phyloP scores from a whole-genome alignment of 2,329 filamentous ascomycete species.

The Stagonosporopsis vannaccii region DNA sequence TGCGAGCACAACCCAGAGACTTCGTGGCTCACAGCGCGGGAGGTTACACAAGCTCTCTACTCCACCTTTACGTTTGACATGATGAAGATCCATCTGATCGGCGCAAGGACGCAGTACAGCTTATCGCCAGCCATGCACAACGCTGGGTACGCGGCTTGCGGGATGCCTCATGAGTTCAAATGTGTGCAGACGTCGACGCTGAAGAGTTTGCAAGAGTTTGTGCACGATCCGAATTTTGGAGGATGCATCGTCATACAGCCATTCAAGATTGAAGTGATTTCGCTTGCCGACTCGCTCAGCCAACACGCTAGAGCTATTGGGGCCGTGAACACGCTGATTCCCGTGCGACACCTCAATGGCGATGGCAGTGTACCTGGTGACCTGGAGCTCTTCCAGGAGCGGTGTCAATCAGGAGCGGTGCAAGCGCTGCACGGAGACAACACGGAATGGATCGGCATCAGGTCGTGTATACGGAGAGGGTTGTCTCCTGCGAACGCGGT shows the following conservation, averaged over 20 bases:
- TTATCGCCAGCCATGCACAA: slow-evolving; percentile 82
- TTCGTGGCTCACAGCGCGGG: slow-evolving; percentile 64
- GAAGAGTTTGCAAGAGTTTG: slow-evolving; percentile 68
- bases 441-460: slow-evolving; percentile 82
- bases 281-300: slow-evolving; percentile 70
- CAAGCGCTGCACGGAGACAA: slow-evolving; percentile 79
- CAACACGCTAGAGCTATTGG: slow-evolving; percentile 77
- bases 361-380: slow-evolving; percentile 66
- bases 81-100: slow-evolving; percentile 76
- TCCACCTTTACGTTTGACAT: slow-evolving; percentile 71
- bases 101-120: slow-evolving; percentile 75
- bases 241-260: slow-evolving; percentile 76
- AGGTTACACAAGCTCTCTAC: slow-evolving; percentile 71
- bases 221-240: slow-evolving; percentile 72
- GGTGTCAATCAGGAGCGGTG: slow-evolving; percentile 71
- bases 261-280: slow-evolving; percentile 76
- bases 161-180: slow-evolving; percentile 73
- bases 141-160: slow-evolving; percentile 69
- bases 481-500: slow-evolving; percentile 73
- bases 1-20: slow-evolving; percentile 48
- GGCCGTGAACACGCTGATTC: slow-evolving; percentile 78
- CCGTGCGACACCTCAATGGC: slow-evolving; percentile 66
- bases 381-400: slow-evolving; percentile 60
- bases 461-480: slow-evolving; percentile 74
- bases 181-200: slow-evolving; percentile 69